Base-by-base conservation (phyloP, 345 rosid genomes). In the Salix exigua region DNA sequence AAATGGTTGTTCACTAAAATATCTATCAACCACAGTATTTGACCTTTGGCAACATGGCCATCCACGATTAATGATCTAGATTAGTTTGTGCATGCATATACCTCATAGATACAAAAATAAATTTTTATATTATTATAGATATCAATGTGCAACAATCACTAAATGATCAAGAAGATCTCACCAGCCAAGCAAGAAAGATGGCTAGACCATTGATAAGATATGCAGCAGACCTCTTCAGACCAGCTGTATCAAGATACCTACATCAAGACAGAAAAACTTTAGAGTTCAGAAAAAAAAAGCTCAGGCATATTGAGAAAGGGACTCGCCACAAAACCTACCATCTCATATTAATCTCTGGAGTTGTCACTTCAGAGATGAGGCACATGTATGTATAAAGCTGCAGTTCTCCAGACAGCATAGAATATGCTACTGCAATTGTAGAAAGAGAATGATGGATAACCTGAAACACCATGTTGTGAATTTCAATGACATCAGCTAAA, bases 321-420 rank as follows among this genome's bases (percentile, higher is more conserved):
- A 53, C 4, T 21, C 18, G 19, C 21, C 74, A 23, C 6, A 17
- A 38, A 30, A 50, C 79, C 60, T 73, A 81, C 83, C 83, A 81
- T 62, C 83, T 73, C 77, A 81, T 60, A 51, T 81, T 81, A 61
- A 81, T 77, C 77, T 81, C 80, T 33, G 83, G 83, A 68, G 80
- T 81, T 23, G 83, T 81, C 71, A 81, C 77, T 68, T 81, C 83
- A 2, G 83, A 81, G 67, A 81, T 48, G 19, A 81, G 83, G 73
- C 83, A 81, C 83, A 81, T 76, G 38, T 73, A 81, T 37, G 80
- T 76, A 69, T 81, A 81, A 77, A 81, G 64, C 83, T 81, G 83
- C 42, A 80, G 75, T 69, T 81, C 83, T 68, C 83, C 83, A 50
- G 80, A 76, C 40, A 81, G 31, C 83, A 81, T 81, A 35, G 83